Conservation (phyloP, 2,329 filamentous ascomycete genomes). For the Ceratocystis papillata region DNA sequence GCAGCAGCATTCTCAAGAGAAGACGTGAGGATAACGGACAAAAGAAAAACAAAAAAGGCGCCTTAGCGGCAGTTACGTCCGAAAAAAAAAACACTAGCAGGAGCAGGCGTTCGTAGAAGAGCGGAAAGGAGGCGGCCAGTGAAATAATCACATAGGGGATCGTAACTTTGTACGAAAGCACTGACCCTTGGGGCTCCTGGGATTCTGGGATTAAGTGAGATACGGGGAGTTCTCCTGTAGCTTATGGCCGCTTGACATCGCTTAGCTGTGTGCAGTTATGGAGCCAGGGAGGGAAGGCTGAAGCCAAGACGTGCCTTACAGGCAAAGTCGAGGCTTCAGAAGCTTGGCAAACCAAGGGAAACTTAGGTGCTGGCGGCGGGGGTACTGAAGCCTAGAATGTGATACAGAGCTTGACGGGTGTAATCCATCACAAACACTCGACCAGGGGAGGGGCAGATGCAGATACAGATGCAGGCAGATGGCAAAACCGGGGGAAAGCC, state of each 20-base stretch:
- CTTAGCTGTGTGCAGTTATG: background rate
- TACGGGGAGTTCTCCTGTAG: background rate
- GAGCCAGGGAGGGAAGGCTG: background rate
- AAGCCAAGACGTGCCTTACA: background rate
- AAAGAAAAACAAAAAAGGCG: too few species aligned
- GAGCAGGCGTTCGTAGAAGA: too few species aligned
- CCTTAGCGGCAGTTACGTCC: too few species aligned
- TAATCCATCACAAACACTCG: background rate
- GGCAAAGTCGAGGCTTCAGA: background rate
- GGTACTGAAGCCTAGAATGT: background rate
- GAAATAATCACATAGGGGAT: too few species aligned
- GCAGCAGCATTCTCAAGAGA: background rate
- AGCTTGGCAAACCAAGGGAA: background rate
- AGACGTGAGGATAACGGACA: too few species aligned
- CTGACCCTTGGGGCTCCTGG: too few species aligned
- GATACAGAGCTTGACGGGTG: background rate
- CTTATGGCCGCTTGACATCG: conserved; percentile 4
- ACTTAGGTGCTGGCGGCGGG: background rate
- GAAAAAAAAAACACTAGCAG: too few species aligned
- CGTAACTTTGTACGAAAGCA: too few species aligned
- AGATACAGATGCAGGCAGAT: background rate
- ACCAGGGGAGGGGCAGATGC: background rate
- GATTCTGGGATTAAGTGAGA: background rate
- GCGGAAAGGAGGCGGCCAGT: too few species aligned
- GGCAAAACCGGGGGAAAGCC: too few species aligned